phyloP scores from a whole-genome alignment of 345 rosid species.

The Microthlaspi erraticum region DNA sequence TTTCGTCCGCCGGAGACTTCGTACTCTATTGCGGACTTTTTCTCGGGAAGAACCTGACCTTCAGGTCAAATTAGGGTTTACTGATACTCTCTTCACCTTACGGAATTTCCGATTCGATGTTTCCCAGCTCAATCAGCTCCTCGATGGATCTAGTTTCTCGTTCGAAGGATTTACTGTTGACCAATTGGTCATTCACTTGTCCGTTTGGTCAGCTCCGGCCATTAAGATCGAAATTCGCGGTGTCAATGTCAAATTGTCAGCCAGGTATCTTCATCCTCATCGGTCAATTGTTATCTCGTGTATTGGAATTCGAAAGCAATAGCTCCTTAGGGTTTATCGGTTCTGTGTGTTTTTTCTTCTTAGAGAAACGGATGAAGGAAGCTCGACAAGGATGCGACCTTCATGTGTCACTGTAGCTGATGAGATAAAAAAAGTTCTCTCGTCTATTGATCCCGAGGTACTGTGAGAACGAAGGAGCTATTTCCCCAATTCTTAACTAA shows the following conservation, averaged over 20 bases:
- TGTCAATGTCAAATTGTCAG: conserved; percentile 52
- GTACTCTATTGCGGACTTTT: conserved; percentile 68
- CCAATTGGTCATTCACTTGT: conserved; percentile 56
- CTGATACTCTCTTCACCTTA: conserved; percentile 53
- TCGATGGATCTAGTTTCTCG: conserved; percentile 50
- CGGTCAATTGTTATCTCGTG: conserved; percentile 18
- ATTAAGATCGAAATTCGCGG: conserved; percentile 65
- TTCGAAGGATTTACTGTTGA: conserved; percentile 62
- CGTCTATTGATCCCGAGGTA: conserved; percentile 82
- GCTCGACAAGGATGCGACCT: conserved; percentile 42
- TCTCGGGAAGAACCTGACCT: conserved; percentile 70
- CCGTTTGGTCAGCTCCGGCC: conserved; percentile 76
- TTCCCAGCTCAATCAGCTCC: conserved; percentile 55
- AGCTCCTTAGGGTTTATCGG: conserved; percentile 8
- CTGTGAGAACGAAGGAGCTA: neutral
- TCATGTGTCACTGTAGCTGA: conserved; percentile 38
- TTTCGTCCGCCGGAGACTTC: conserved; percentile 57
- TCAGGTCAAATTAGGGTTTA: conserved; percentile 63
- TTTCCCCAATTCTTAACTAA: neutral
- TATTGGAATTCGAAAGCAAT: neutral
- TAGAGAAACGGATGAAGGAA: conserved; percentile 55
- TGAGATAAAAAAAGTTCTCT: conserved; percentile 59
- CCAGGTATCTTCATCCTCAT: conserved; percentile 49
- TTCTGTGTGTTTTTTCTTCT: neutral
- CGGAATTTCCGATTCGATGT: conserved; percentile 57